phyloP scores from a whole-genome alignment of 441 rosid species.

The Geranium incanum region DNA sequence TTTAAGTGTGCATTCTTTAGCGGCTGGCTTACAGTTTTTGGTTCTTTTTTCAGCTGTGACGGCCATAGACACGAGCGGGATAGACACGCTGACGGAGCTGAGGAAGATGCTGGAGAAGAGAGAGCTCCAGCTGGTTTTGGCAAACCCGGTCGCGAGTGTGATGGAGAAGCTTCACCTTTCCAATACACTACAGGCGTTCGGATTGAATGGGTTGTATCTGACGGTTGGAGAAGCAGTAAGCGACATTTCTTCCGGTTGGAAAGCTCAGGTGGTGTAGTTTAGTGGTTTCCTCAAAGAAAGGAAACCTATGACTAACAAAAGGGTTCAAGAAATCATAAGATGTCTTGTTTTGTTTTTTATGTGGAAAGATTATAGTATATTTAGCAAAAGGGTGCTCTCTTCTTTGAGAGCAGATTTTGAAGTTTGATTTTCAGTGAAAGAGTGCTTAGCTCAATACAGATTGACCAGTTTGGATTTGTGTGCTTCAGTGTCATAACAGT shows the following conservation, averaged over 20 bases:
- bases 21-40: not conserved
- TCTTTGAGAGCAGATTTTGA: not conserved
- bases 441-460: too few relatives aligned
- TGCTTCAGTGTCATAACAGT: too few relatives aligned
- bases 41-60: constrained; percentile 59
- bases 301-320: not conserved
- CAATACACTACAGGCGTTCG: not conserved
- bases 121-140: constrained; percentile 74
- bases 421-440: not conserved
- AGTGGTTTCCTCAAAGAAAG: not conserved
- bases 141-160: constrained; percentile 75
- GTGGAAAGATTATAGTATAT: not conserved
- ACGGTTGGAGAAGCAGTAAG: not conserved
- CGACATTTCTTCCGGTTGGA: constrained; percentile 1
- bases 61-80: constrained; percentile 79
- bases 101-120: constrained; percentile 60
- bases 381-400: not conserved
- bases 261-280: not conserved
- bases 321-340: not conserved
- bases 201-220: not conserved
- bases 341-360: not conserved
- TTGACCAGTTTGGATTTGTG: too few relatives aligned
- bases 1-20: too few relatives aligned
- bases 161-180: constrained; percentile 49
- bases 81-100: constrained; percentile 53